Percentiles rank a stretch among this genome's conserved stretches.
Conservation (phyloP, 1,284 basidiomycete species). For the Apiotrichum laibachii region DNA sequence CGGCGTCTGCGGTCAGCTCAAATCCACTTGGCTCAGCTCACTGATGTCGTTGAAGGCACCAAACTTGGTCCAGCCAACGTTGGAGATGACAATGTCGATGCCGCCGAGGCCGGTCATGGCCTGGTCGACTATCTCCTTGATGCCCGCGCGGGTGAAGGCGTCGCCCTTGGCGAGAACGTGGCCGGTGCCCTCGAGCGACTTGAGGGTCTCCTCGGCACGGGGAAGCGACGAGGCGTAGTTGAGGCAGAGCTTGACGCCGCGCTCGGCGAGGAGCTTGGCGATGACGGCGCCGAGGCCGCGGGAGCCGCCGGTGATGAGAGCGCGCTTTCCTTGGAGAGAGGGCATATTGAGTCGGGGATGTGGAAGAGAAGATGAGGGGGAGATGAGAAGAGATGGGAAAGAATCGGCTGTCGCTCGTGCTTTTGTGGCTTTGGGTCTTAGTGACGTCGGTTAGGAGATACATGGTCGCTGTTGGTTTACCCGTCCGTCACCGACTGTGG, state of each 20-base stretch:
- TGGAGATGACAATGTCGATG: constrained; percentile 26
- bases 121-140: constrained; percentile 19
- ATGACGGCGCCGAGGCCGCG: constrained; percentile 25
- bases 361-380: not conserved
- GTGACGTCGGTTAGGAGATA: too few relatives aligned
- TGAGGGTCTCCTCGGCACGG: constrained; percentile 22
- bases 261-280: constrained; percentile 19
- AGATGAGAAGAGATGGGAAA: too few relatives aligned
- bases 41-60: constrained; percentile 22
- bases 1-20: constrained; percentile 7
- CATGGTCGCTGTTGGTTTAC: too few relatives aligned
- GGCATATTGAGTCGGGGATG: constrained; percentile 13
- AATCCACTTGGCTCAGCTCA: constrained; percentile 6
- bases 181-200: constrained; percentile 15
- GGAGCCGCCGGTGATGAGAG: constrained; percentile 29
- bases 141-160: constrained; percentile 24
- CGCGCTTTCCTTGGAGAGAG: constrained; percentile 25
- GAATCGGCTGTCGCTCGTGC: too few relatives aligned
- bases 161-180: constrained; percentile 26
- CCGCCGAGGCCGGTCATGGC: constrained; percentile 20
- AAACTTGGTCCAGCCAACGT: constrained; percentile 31
- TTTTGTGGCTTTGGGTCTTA: too few relatives aligned
- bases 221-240: constrained; percentile 24
- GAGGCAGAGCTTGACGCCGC: constrained; percentile 22
- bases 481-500: too few relatives aligned